These are phyloP conservation scores for Agroathelia rolfsii DNA, from an alignment of 1,284 basidiomycete species.

Conservation along the genomic window DNA sequence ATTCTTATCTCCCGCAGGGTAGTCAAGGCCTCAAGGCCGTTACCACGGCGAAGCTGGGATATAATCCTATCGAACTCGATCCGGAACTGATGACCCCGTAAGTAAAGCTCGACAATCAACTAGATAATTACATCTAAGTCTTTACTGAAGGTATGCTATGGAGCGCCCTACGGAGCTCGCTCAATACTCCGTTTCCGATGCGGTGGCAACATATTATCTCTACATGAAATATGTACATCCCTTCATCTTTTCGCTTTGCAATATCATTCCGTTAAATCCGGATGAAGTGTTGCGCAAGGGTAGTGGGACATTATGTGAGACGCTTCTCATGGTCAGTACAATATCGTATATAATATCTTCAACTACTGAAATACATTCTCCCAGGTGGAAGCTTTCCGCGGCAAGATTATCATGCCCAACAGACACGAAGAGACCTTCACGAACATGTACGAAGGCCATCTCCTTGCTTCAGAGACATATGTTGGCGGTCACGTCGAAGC, in stretches of 20 bases:
- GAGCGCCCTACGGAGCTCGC: slow-evolving; percentile 94
- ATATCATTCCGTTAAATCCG: slow-evolving; percentile 96
- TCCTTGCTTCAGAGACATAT: slow-evolving; percentile 95
- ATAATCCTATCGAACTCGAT: slow-evolving; percentile 95
- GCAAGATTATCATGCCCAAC: slow-evolving; percentile 95
- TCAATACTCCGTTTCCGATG: slow-evolving; percentile 98
- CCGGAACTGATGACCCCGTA: slow-evolving; percentile 99
- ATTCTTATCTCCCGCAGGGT: slow-evolving; percentile 98
- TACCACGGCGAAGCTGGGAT: slow-evolving; percentile 93
- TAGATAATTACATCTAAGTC: neutral
- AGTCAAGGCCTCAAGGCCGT: slow-evolving; percentile 98
- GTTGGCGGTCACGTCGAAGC: slow-evolving; percentile 99
- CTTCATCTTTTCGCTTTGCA: slow-evolving; percentile 98
- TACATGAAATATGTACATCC: slow-evolving; percentile 99
- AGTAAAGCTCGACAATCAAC: slow-evolving; percentile 19
- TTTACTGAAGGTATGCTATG: slow-evolving; percentile 73
- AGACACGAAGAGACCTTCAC: slow-evolving; percentile 90
- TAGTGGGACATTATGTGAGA: slow-evolving; percentile 94
- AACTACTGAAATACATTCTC: slow-evolving; percentile 1
- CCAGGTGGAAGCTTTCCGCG: slow-evolving; percentile 92
- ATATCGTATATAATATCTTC: slow-evolving; percentile 1
- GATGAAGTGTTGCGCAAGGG: slow-evolving; percentile 97
- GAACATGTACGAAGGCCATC: slow-evolving; percentile 91
- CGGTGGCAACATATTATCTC: slow-evolving; percentile 97
- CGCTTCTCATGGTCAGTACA: slow-evolving; percentile 83